Evolutionary conservation across 1,284 basidiomycete species (phyloP).

Genomic region (Ustilago sp.): DNA sequence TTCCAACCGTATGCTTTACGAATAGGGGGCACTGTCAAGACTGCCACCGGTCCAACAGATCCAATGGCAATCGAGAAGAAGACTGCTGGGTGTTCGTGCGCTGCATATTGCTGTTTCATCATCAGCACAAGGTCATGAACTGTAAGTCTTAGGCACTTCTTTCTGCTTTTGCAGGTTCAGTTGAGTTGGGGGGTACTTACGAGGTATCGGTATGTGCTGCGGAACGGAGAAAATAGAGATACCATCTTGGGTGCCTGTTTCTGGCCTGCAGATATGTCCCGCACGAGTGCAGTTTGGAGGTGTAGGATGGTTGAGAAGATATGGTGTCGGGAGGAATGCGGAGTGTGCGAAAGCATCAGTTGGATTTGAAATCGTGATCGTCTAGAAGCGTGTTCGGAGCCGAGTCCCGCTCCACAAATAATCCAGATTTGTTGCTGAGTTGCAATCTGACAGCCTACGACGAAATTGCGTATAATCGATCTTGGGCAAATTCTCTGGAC

Average conservation of each 20-base stretch:
- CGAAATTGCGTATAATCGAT: background rate
- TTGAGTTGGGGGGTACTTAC: constrained; percentile 33
- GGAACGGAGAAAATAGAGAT: constrained; percentile 60
- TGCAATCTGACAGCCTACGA: background rate
- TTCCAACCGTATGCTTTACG: constrained; percentile 80
- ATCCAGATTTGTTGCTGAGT: background rate
- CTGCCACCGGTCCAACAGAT: constrained; percentile 76
- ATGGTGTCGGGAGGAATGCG: background rate
- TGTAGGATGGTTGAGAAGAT: background rate
- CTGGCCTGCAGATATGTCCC: constrained; percentile 1
- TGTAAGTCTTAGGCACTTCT: constrained; percentile 31
- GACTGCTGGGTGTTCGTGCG: constrained; percentile 91
- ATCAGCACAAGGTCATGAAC: background rate
- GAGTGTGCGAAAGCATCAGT: background rate
- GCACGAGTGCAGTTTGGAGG: background rate
- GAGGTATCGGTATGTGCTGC: constrained; percentile 63
- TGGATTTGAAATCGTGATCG: constrained; percentile 16
- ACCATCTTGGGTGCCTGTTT: constrained; percentile 27
- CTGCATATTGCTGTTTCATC: constrained; percentile 76
- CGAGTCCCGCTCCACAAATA: constrained; percentile 7
- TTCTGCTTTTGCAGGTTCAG: too few species aligned
- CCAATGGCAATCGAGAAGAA: constrained; percentile 88
- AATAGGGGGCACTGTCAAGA: constrained; percentile 82
- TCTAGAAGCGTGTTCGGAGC: constrained; percentile 20
- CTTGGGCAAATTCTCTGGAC: background rate